phyloP scores from a whole-genome alignment of 371 early-diverging fungal species.

The Paramicrosporidium saccamoebae region DNA sequence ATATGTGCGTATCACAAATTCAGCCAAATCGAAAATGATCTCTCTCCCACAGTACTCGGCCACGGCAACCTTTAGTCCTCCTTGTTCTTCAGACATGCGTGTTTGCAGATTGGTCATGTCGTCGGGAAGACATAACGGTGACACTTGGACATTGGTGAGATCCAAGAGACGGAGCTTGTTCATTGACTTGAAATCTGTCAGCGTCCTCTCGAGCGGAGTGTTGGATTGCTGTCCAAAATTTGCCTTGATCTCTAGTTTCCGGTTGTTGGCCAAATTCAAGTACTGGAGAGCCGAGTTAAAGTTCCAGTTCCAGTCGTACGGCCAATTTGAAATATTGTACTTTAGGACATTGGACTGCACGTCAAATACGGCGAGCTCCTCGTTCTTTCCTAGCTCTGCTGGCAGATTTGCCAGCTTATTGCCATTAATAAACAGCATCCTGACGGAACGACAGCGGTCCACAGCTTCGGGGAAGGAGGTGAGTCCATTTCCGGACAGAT shows the following conservation, averaged over 20 bases:
- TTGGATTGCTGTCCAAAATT: too few species aligned
- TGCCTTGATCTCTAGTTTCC: conserved; percentile 49
- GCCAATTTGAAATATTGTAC: conserved; percentile 78
- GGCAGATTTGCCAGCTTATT: conserved; percentile 64
- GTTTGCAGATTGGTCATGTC: too few species aligned
- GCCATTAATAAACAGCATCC: conserved; percentile 44
- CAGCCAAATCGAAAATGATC: too few species aligned
- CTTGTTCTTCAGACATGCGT: too few species aligned
- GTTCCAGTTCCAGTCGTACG: conserved; percentile 87
- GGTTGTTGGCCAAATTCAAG: conserved; percentile 64
- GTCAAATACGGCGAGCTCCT: conserved; percentile 33
- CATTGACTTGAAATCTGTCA: too few species aligned
- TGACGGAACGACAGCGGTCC: conserved; percentile 22
- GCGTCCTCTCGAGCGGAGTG: too few species aligned
- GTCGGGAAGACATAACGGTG: too few species aligned
- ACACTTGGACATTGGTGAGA: too few species aligned
- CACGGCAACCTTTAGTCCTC: too few species aligned
- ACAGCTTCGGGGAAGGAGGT: conserved; percentile 53
- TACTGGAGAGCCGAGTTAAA: conserved; percentile 62
- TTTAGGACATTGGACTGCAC: conserved; percentile 53
- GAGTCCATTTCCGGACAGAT: conserved; percentile 50
- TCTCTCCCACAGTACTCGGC: too few species aligned
- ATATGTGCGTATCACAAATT: too few species aligned
- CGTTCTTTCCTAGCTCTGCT: conserved; percentile 54
- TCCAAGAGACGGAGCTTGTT: too few species aligned